A percentile compares a stretch with the other conserved stretches of the same genome.
phyloP scores from a whole-genome alignment of 2,329 filamentous ascomycete genomes.

The Hypoxylon sp. region DNA sequence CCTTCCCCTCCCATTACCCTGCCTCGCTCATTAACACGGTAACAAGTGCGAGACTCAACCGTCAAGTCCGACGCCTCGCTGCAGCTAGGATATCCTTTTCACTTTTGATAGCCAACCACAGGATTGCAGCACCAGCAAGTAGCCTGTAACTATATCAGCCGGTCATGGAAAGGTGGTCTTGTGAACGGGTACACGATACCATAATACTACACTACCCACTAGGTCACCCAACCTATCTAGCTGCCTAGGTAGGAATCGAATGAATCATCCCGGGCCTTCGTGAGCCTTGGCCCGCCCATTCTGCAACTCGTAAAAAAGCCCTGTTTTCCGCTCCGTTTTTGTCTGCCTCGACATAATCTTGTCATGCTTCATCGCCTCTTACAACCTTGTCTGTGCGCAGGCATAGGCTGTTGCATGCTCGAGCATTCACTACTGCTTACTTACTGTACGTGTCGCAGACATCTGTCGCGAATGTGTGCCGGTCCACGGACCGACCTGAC shows the following conservation, averaged over 20 bases:
- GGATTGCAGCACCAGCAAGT: slow-evolving; percentile 29
- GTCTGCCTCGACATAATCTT: slow-evolving; percentile 17
- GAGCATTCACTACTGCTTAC: slow-evolving; percentile 12
- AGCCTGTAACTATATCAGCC: slow-evolving; percentile 37
- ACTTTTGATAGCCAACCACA: slow-evolving; percentile 37
- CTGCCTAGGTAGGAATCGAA: too few species aligned
- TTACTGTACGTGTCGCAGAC: slow-evolving; percentile 24
- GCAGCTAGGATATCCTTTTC: slow-evolving; percentile 39
- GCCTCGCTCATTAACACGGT: slow-evolving; percentile 21
- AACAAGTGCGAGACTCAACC: slow-evolving; percentile 33
- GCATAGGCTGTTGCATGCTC: slow-evolving; percentile 15
- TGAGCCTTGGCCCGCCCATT: slow-evolving; percentile 25
- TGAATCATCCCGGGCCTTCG: slow-evolving; percentile 32
- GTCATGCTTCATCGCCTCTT: slow-evolving; percentile 30
- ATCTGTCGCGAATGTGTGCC: slow-evolving; percentile 26
- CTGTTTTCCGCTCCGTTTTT: slow-evolving; percentile 12
- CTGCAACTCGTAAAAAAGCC: slow-evolving; percentile 24
- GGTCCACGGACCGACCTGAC: slow-evolving; percentile 24
- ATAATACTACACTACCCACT: slow-evolving; percentile 32
- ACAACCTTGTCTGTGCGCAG: slow-evolving; percentile 31
- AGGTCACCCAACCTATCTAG: slow-evolving; percentile 33
- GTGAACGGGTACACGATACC: slow-evolving; percentile 36
- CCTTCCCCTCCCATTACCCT: slow-evolving; percentile 21
- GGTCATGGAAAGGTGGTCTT: slow-evolving; percentile 33
- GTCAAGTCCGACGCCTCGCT: slow-evolving; percentile 36